phyloP scores from a whole-genome alignment of 306 rosid genomes.

The Acacia acuminata region DNA sequence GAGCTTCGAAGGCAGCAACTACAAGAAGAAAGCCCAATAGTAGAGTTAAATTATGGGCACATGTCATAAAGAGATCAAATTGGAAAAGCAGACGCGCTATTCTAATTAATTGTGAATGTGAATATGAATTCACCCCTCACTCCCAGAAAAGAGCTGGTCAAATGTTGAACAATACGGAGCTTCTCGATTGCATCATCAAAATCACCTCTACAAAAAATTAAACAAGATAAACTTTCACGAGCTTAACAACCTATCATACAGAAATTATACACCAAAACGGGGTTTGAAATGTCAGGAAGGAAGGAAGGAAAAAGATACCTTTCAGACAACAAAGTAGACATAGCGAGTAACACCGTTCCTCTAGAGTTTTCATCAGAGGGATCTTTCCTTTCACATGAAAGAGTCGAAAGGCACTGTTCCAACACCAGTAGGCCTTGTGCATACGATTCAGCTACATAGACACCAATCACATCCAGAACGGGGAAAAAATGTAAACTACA shows the following conservation, averaged over 20 bases:
- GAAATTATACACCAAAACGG: neutral
- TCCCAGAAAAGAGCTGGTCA: constrained; percentile 58
- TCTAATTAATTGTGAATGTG: neutral
- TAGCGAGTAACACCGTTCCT: constrained; percentile 74
- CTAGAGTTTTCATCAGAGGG: constrained; percentile 51
- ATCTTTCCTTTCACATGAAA: constrained; percentile 55
- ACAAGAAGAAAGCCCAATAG: constrained; percentile 34
- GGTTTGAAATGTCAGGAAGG: neutral
- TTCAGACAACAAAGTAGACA: constrained; percentile 74
- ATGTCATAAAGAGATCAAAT: neutral
- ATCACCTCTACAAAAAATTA: constrained; percentile 53
- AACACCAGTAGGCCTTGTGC: constrained; percentile 64
- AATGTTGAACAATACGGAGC: constrained; percentile 60
- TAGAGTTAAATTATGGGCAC: constrained; percentile 4
- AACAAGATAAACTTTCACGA: neutral
- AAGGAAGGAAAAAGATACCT: constrained; percentile 45
- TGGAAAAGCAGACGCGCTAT: constrained; percentile 7
- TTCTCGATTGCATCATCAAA: constrained; percentile 65
- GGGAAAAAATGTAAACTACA: constrained; percentile 12
- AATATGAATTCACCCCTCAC: constrained; percentile 56
- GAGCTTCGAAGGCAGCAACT: constrained; percentile 93
- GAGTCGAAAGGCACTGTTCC: constrained; percentile 71
- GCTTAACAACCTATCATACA: constrained; percentile 16
- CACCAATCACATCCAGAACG: neutral
- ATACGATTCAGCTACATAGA: constrained; percentile 67